Conservation (phyloP, 2,329 filamentous ascomycete genomes). For the Verticillium nubilum region DNA sequence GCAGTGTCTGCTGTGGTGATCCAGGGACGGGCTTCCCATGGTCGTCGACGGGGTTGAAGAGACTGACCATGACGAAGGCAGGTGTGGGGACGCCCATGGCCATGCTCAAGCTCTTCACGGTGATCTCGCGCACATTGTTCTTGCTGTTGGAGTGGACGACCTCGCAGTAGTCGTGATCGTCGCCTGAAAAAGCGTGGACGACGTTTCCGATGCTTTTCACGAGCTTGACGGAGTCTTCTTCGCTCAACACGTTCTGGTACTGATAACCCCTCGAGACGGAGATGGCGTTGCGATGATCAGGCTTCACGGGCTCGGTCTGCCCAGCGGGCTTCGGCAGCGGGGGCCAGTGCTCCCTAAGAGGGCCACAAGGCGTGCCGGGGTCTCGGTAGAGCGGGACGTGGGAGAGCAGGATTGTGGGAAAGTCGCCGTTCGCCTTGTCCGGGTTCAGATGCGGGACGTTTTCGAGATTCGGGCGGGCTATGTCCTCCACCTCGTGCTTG, state of each 20-base stretch:
- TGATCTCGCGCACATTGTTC: constrained; percentile 71
- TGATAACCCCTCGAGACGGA: constrained; percentile 77
- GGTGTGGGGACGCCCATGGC: constrained; percentile 90
- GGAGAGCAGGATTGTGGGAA: constrained; percentile 84
- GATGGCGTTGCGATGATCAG: constrained; percentile 73
- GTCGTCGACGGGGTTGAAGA: constrained; percentile 84
- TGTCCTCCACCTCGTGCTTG: constrained; percentile 54
- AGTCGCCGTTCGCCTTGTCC: constrained; percentile 46
- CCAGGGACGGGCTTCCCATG: constrained; percentile 41
- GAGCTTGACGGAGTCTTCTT: constrained; percentile 69
- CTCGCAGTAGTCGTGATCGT: constrained; percentile 98
- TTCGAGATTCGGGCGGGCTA: constrained; percentile 35
- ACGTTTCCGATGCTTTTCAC: constrained; percentile 77
- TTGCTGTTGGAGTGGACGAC: constrained; percentile 69
- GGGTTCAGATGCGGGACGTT: constrained; percentile 30
- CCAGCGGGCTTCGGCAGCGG: constrained; percentile 59
- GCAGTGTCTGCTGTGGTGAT: constrained; percentile 55
- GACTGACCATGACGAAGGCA: constrained; percentile 79
- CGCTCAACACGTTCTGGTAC: constrained; percentile 89
- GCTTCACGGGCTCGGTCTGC: constrained; percentile 44
- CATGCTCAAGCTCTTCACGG: constrained; percentile 92
- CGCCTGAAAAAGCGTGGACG: constrained; percentile 83
- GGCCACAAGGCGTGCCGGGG: constrained; percentile 81
- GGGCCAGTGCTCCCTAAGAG: constrained; percentile 76
- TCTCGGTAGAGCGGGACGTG: constrained; percentile 86